phyloP scores from a whole-genome alignment of 1,139 yeast species.

The Saccharomyces hybrid region DNA sequence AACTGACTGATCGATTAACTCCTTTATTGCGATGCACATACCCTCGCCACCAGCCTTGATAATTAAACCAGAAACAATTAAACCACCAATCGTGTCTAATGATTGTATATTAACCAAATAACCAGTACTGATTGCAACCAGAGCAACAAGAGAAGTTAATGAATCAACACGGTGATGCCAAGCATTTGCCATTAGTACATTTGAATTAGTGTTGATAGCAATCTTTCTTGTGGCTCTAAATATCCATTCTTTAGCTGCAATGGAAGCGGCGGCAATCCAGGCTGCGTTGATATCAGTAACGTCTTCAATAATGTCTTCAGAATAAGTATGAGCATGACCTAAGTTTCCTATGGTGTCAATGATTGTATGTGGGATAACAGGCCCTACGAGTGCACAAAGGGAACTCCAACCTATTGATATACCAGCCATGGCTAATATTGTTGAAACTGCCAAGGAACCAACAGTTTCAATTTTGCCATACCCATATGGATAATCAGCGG shows the following conservation, averaged over 20 bases:
- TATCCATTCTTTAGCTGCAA: conserved; percentile 76
- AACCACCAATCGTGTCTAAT: conserved; percentile 87
- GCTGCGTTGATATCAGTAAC: conserved; percentile 83
- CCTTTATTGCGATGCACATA: conserved; percentile 58
- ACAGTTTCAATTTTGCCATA: conserved; percentile 89
- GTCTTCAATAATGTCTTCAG: conserved; percentile 32
- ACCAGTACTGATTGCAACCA: conserved; percentile 80
- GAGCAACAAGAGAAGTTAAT: conserved; percentile 85
- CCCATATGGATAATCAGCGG: conserved; percentile 70
- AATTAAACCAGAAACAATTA: conserved; percentile 71
- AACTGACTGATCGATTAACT: conserved; percentile 58
- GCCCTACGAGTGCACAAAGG: conserved; percentile 58
- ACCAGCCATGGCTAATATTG: conserved; percentile 78
- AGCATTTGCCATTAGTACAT: conserved; percentile 89
- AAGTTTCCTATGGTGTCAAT: conserved; percentile 36
- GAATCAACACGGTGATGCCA: conserved; percentile 98
- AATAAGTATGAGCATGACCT: conserved; percentile 28
- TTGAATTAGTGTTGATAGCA: conserved; percentile 69
- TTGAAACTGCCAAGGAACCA: conserved; percentile 82
- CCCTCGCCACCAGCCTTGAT: conserved; percentile 80
- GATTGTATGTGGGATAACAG: conserved; percentile 49
- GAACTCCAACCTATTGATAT: conserved; percentile 87
- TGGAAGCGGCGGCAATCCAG: conserved; percentile 88
- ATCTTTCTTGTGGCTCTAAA: conserved; percentile 76
- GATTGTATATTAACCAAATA: conserved; percentile 68